phyloP scores from a whole-genome alignment of 371 early-diverging fungal genomes.

The Mortierella sp. region DNA sequence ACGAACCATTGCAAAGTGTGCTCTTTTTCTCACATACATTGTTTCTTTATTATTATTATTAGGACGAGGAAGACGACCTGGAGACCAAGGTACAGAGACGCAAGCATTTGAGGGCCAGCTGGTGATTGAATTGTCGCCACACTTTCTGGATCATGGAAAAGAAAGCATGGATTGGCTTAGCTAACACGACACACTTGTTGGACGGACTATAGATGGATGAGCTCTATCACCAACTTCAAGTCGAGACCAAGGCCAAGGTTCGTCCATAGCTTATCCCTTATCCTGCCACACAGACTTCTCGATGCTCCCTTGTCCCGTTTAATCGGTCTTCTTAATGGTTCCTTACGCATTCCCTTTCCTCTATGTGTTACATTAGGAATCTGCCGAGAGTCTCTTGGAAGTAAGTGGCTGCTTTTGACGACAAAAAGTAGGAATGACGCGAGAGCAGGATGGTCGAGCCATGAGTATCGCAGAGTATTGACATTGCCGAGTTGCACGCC shows the following conservation, averaged over 20 bases:
- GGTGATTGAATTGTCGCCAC: no score
- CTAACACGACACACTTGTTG: not conserved
- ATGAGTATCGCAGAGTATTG: not conserved
- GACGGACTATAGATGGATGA: constrained; percentile 51
- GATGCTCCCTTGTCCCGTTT: not conserved
- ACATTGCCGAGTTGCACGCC: not conserved
- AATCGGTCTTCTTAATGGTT: not conserved
- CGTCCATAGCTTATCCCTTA: not conserved
- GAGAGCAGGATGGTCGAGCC: not conserved
- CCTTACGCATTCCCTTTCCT: no score
- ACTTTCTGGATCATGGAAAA: not conserved
- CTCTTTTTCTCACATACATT: not conserved
- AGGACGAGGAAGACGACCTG: constrained; percentile 45
- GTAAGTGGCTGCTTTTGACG: not conserved
- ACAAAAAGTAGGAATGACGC: not conserved
- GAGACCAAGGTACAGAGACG: constrained; percentile 38
- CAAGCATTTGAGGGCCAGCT: no score
- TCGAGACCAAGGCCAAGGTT: constrained; percentile 51
- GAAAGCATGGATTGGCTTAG: not conserved
- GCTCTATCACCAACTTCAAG: constrained; percentile 47
- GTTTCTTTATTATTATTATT: not conserved
- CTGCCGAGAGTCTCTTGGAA: constrained; percentile 48
- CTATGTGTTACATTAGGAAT: constrained; percentile 22
- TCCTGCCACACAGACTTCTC: not conserved
- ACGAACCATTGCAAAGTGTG: not conserved